A percentile compares a stretch with the other conserved stretches of the same genome.
Evolutionary conservation across 495 filamentous ascomycete genomes (phyloP).

Genomic region (Parathielavia hyrcaniae): DNA sequence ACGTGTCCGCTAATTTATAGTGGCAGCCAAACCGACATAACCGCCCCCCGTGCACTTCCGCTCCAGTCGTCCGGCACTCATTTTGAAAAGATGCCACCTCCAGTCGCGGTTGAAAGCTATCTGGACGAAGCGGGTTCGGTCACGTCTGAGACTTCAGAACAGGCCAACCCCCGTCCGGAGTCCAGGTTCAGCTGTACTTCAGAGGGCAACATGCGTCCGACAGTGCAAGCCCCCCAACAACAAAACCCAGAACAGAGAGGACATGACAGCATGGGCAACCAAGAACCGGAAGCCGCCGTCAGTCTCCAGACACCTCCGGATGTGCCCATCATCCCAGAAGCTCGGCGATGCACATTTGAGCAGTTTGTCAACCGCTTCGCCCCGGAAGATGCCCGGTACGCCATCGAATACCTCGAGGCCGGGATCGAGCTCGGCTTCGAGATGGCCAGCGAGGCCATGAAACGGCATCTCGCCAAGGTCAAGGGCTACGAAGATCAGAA

Average conservation of each 20-base stretch:
- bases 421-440: not conserved
- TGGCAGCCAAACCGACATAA: too few relatives aligned
- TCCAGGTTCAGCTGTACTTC: too few relatives aligned
- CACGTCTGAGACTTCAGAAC: too few relatives aligned
- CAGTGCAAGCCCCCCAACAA: not conserved
- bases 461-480: not conserved
- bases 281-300: not conserved
- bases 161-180: too few relatives aligned
- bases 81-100: too few relatives aligned
- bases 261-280: not conserved
- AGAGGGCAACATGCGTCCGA: too few relatives aligned
- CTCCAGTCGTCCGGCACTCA: too few relatives aligned
- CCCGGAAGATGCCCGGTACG: not conserved
- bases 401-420: slow-evolving; percentile 1
- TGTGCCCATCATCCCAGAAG: not conserved
- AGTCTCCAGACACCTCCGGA: not conserved
- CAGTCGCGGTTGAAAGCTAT: too few relatives aligned
- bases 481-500: not conserved
- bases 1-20: too few relatives aligned
- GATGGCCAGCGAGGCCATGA: not conserved
- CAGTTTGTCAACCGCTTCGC: slow-evolving; percentile 2
- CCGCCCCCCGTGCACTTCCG: too few relatives aligned
- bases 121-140: too few relatives aligned
- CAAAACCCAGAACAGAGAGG: not conserved
- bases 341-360: not conserved